Evolutionary conservation across 176 grass and related monocot genomes (phyloP).

Genomic region (Juncus effusus): DNA sequence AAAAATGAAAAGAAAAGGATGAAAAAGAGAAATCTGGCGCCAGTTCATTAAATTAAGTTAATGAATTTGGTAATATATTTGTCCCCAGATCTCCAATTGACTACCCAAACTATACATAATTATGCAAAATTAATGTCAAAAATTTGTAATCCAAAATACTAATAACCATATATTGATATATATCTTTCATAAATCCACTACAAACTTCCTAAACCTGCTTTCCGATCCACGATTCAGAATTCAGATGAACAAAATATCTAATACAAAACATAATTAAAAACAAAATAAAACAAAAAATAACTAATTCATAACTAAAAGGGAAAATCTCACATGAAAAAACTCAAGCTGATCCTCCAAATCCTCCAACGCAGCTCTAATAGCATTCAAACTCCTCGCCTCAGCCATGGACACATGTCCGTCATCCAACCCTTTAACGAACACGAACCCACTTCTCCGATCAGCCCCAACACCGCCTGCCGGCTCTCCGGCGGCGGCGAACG

Average conservation of each 20-base stretch:
- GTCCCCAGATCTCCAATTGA: slow-evolving; percentile 18
- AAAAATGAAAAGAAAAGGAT: background rate
- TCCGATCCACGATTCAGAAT: slow-evolving; percentile 6
- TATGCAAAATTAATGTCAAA: background rate
- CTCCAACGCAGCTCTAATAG: slow-evolving; percentile 79
- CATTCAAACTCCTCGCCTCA: slow-evolving; percentile 77
- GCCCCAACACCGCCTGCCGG: slow-evolving; percentile 19
- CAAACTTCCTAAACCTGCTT: background rate
- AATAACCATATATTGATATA: too few relatives aligned
- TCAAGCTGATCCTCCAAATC: slow-evolving; percentile 87
- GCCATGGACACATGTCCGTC: slow-evolving; percentile 40
- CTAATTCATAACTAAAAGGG: slow-evolving; percentile 16
- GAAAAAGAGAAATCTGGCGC: too few relatives aligned
- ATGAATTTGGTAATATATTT: slow-evolving; percentile 2
- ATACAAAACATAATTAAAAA: slow-evolving; percentile 1
- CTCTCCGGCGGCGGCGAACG: background rate
- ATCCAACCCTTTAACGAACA: slow-evolving; percentile 48
- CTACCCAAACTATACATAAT: background rate
- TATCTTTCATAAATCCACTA: too few relatives aligned
- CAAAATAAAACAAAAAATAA: background rate
- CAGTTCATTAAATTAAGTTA: background rate
- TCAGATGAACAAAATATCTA: slow-evolving; percentile 5
- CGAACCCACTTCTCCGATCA: slow-evolving; percentile 36
- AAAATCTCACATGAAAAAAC: slow-evolving; percentile 72
- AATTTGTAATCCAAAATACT: slow-evolving; percentile 1